Base-by-base conservation (phyloP, 305 asterid genomes). In the Rubia peregrina region DNA sequence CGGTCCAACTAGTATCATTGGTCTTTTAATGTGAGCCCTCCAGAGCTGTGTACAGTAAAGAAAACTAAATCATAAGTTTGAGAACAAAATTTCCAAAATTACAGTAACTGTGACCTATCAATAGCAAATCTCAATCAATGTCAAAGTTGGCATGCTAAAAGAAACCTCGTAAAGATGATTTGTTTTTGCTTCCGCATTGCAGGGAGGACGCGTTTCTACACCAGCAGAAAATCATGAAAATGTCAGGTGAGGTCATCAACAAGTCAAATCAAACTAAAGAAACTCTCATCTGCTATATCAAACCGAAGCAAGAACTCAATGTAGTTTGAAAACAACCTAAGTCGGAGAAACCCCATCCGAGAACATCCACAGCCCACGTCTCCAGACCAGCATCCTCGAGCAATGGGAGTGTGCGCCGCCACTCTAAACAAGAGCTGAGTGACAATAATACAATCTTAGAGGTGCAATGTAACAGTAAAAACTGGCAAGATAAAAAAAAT, bases 291-390 rank as follows among this genome's bases (percentile, higher is more conserved):
- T 12, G 59, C 55, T 56, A 61, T 11, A 60, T 63, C 4, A 56
- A n/a, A 22, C 68, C 4, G 67, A 66, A 42, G 16, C n/a, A 56
- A 60, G 8, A 49, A 41, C 40, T 36, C 17, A 16, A 51, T 51
- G 49, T 13, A 38, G 63, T 19, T 26, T 38, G 64, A 81, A 51
- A 66, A 48, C 24, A 33, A 89, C 96, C 96, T 76, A 89, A 79
- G 74, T 89, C 89, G 3, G 92, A 87, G 80, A 91, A 91, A 30
- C 95, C 97, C 97, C 97, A 91, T 73, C 97, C 97, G 75, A 91
- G 97, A 79, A 91, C 77, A 75, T 91, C 97, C 19, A 91, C 43
- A 6, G 97, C 97, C 95, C 97, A 89, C n/a, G 85, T 74, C 82
- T 91, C 96, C 75, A 91, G 56, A 33, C 91, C 93, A 1, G 83